These are phyloP conservation scores for Alternaria panax DNA, from an alignment of 2,329 filamentous ascomycete species.

Conservation along the genomic window DNA sequence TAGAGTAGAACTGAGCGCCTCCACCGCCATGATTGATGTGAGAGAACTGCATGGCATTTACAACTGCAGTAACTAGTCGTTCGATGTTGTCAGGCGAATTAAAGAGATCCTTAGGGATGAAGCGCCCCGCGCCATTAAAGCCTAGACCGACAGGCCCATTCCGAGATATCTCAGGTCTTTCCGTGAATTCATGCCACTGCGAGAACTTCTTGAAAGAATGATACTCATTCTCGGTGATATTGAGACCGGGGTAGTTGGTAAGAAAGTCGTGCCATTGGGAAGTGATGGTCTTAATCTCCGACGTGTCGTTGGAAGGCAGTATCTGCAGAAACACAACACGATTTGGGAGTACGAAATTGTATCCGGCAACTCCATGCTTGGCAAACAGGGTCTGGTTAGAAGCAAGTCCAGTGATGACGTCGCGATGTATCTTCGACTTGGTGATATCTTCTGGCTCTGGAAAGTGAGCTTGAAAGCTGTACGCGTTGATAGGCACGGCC, in stretches of 20 bases:
- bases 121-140: slow-evolving; percentile 43
- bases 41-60: slow-evolving; percentile 44
- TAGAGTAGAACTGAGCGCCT: slow-evolving; percentile 46
- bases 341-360: slow-evolving; percentile 45
- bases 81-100: slow-evolving; percentile 23
- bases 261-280: slow-evolving; percentile 43
- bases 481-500: slow-evolving; percentile 45
- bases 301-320: slow-evolving; percentile 35
- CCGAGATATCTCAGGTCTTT: slow-evolving; percentile 37
- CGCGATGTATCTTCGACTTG: slow-evolving; percentile 41
- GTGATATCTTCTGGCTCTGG: slow-evolving; percentile 35
- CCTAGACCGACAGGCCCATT: slow-evolving; percentile 48
- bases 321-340: slow-evolving; percentile 45
- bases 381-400: slow-evolving; percentile 42
- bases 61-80: slow-evolving; percentile 40
- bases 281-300: slow-evolving; percentile 37
- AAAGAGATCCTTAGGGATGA: slow-evolving; percentile 44
- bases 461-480: slow-evolving; percentile 46
- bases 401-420: slow-evolving; percentile 42
- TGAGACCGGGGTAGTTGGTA: slow-evolving; percentile 40
- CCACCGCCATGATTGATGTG: slow-evolving; percentile 36
- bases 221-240: slow-evolving; percentile 43
- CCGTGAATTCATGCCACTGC: slow-evolving; percentile 41
- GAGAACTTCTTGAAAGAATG: slow-evolving; percentile 43
- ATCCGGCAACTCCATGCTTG: slow-evolving; percentile 42